Base-by-base conservation (phyloP, 345 rosid species). In the Cochlearia excelsa region DNA sequence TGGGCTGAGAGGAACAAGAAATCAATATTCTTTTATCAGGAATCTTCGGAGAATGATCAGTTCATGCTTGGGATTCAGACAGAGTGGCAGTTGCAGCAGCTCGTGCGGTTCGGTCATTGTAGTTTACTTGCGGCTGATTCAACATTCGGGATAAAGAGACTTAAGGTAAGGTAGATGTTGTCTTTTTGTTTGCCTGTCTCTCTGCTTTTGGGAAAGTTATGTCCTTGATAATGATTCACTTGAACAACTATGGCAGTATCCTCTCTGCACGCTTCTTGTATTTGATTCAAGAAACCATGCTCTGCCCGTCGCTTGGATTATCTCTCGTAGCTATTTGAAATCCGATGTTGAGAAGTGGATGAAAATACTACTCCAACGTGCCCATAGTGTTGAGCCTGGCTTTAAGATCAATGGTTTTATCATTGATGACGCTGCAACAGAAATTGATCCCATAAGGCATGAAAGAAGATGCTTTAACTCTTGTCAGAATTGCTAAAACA, bases 241-340 rank as follows among this genome's bases (percentile, higher is more conserved):
- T 67, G 40, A 70, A 61, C 26, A 9, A 3, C 10, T 31, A 4
- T 79, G 72, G 71, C 84, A 84, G 95, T 89, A 89, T 56, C 99
- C 95, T 16, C 72, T 89, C 65, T 85, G 86, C 69, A 84, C 95
- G 8, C 86, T 89, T 66, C 92, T 87, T 40, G 95, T 84, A 54
- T 93, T 93, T 61, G 92, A 93, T 81, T 87, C 97, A 47, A 93
- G 97, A 63, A 91, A 83, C 57, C 95, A 93, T 70, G 90, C 91
- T 31, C 86, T 93, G n/a, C 99, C 97, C 3, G 66, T 89, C 1
- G 92, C 92, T 59, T 89, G 97, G 97, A 74, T 93, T 57, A 80
- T 87, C 69, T 89, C 95, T 2, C 94, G 86, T 51, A 85, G 94
- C 74, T 78, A 63, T 72, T 80, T 90, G n/a, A 93, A 87, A 75